A percentile compares a stretch with the other conserved stretches of the same genome.
Conservation (phyloP, 2,329 filamentous ascomycete species). For the Exophiala sideris region DNA sequence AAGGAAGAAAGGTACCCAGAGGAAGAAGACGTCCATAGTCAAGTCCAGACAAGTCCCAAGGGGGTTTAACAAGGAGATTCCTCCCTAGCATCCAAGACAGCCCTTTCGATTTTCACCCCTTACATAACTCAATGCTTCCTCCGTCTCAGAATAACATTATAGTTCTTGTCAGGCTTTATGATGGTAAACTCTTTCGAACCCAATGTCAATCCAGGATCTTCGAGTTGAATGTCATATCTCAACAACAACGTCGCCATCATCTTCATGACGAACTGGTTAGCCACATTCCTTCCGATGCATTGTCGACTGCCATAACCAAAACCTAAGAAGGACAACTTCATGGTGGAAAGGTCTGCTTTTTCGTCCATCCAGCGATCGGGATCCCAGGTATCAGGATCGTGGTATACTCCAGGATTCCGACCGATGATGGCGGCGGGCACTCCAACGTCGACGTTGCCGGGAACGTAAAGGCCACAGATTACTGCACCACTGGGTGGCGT, state of each 20-base stretch:
- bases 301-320: constrained; percentile 21
- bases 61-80: too few relatives aligned
- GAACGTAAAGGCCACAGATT: constrained; percentile 30
- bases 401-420: constrained; percentile 15
- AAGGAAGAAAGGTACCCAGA: too few relatives aligned
- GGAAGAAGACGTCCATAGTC: too few relatives aligned
- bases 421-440: constrained; percentile 18
- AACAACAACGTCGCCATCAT: constrained; percentile 20
- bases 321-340: constrained; percentile 18
- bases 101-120: too few relatives aligned
- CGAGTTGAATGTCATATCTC: constrained; percentile 18
- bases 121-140: background rate
- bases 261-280: constrained; percentile 22
- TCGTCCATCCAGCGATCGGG: constrained; percentile 25
- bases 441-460: constrained; percentile 27
- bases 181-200: constrained; percentile 22
- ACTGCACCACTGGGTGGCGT: constrained; percentile 31
- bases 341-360: constrained; percentile 14
- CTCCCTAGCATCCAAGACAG: too few relatives aligned
- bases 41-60: too few relatives aligned
- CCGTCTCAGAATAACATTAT: constrained; percentile 18
- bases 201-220: constrained; percentile 15
- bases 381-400: constrained; percentile 19
- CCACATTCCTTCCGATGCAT: constrained; percentile 20
- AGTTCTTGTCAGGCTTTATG: constrained; percentile 19